Evolutionary conservation across 108 stramenopile genomes (phyloP).

Genomic region (Nannochloropsis gaditana): DNA sequence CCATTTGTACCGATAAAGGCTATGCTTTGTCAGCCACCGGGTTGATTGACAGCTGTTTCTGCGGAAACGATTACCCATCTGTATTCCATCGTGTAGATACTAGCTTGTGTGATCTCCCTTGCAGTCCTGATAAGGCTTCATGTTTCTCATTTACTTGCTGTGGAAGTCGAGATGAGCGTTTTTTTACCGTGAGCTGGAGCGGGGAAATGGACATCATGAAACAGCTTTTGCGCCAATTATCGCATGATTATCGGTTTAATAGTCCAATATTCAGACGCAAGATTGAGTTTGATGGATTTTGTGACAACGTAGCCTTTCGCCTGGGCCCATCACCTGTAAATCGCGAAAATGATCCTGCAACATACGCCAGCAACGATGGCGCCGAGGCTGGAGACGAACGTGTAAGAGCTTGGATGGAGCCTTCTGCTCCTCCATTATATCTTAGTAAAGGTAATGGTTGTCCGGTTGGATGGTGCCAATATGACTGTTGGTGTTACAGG

Average conservation of each 20-base stretch:
- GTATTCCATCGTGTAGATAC: conserved; percentile 20
- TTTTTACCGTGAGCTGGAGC: conserved; percentile 19
- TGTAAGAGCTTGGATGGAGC: not conserved
- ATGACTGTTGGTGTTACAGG: not conserved
- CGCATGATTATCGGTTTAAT: not conserved
- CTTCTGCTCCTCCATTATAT: not conserved
- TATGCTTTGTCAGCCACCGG: conserved; percentile 6
- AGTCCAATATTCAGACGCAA: not conserved
- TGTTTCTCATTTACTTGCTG: not conserved
- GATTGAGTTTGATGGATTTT: not conserved
- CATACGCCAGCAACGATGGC: not conserved
- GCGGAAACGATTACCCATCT: not conserved
- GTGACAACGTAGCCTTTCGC: not conserved
- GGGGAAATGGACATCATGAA: conserved; percentile 7
- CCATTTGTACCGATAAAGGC: not conserved
- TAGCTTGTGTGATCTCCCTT: not conserved
- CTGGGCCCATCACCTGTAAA: not conserved
- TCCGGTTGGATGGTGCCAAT: not conserved
- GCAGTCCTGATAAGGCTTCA: conserved; percentile 10
- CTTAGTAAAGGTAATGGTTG: not conserved
- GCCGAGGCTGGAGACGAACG: not conserved
- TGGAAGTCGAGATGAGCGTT: not conserved
- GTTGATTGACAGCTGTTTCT: conserved; percentile 13
- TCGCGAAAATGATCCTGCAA: not conserved
- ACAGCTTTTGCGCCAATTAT: not conserved